These are phyloP conservation scores for Epichloe elymi DNA, from an alignment of 2,329 filamentous ascomycete genomes.

Conservation along the genomic window DNA sequence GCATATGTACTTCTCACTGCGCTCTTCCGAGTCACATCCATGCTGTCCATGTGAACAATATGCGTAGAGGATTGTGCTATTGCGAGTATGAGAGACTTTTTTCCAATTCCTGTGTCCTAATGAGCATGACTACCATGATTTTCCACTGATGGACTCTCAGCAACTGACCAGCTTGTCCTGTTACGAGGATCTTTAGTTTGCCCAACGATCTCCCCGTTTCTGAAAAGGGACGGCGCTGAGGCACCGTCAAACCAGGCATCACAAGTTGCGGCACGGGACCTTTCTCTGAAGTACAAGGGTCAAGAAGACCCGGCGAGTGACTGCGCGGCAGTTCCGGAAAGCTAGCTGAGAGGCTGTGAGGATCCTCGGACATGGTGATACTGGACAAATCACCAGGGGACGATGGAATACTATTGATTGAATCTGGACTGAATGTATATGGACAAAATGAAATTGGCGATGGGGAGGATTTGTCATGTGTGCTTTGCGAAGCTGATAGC, in stretches of 20 bases:
- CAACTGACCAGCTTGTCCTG: constrained; percentile 57
- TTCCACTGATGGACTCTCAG: background rate
- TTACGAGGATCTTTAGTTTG: constrained; percentile 76
- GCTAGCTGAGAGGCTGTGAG: constrained; percentile 13
- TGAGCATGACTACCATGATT: background rate
- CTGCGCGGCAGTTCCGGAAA: constrained; percentile 10
- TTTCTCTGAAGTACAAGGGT: background rate
- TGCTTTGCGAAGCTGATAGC: constrained; percentile 3
- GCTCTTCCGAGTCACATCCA: constrained; percentile 21
- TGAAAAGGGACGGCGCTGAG: constrained; percentile 78
- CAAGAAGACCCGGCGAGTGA: constrained; percentile 10
- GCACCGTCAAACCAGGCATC: constrained; percentile 93
- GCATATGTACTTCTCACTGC: constrained; percentile 56
- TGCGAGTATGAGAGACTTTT: constrained; percentile 76
- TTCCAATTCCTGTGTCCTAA: constrained; percentile 59
- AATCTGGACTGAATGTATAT: constrained; percentile 16
- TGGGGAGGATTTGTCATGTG: constrained; percentile 11
- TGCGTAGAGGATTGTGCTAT: constrained; percentile 80
- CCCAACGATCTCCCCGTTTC: constrained; percentile 73
- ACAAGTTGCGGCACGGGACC: constrained; percentile 61
- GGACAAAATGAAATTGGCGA: constrained; percentile 16
- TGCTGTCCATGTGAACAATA: constrained; percentile 81
- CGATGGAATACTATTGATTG: constrained; percentile 32
- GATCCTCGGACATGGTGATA: constrained; percentile 25
- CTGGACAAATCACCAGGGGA: constrained; percentile 39